Conservation (phyloP, 108 stramenopile species). For the Ochromonas danica region DNA sequence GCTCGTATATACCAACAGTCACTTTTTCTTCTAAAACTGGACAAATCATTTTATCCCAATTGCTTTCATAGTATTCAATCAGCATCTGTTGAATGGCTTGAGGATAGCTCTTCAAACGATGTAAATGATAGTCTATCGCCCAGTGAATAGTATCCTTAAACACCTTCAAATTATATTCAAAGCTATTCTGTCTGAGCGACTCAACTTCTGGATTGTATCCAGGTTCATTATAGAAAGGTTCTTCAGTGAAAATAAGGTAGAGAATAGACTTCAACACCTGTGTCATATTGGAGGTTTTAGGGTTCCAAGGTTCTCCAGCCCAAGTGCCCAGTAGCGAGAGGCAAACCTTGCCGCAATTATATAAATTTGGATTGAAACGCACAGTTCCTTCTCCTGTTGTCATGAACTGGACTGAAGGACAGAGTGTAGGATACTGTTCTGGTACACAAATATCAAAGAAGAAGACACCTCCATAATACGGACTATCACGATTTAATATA, state of each 20-base stretch:
- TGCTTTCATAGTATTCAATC: no score
- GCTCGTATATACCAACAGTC: no score
- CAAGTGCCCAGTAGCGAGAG: constrained; percentile 63
- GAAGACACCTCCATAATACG: constrained; percentile 44
- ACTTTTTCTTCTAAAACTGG: no score
- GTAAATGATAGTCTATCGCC: no score
- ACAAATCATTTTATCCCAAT: no score
- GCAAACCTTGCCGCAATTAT: constrained; percentile 51
- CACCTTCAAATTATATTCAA: no score
- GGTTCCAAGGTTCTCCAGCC: constrained; percentile 75
- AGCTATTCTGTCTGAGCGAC: no score
- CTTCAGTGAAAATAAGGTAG: constrained; percentile 71
- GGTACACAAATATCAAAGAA: constrained; percentile 44
- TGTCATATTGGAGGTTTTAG: constrained; percentile 64
- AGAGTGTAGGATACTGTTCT: constrained; percentile 37
- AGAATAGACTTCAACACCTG: constrained; percentile 87
- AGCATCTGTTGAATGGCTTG: no score
- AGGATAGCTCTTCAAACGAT: no score
- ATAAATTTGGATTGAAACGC: constrained; percentile 49
- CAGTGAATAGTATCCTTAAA: no score
- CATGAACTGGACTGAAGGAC: constrained; percentile 37
- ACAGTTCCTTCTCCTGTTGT: constrained; percentile 44
- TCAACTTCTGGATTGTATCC: no score
- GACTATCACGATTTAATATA: constrained; percentile 37
- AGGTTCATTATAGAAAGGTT: constrained; percentile 91